Base-by-base conservation (phyloP, 306 rosid species). In the Datisca glomerata region DNA sequence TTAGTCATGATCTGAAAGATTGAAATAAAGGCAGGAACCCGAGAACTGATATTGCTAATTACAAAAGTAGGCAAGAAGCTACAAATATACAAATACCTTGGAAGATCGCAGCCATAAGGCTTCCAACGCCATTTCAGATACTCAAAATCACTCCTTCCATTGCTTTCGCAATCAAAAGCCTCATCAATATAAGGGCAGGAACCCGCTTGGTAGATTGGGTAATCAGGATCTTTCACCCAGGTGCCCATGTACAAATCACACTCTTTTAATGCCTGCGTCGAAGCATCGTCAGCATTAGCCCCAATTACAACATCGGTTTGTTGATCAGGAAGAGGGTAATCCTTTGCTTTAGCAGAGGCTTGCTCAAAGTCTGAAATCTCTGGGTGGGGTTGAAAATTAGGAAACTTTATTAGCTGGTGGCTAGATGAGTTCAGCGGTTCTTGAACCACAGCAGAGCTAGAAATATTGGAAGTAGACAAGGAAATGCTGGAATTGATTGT, bases 111-210 rank as follows among this genome's bases (percentile, higher is more conserved):
- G 3, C 29, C 75, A 18, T 80, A 49, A 27, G 98, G 95, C 56
- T 84, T 85, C 98, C 98, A 89, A 13, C 93, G 79, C 98, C 95
- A 89, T 41, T 74, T 78, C 21, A 80, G 63, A 61, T 70, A 89
- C 31, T 62, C 73, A 21, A 61, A 59, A 28, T 89, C 98, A 3
- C 11, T 33, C 36, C 98, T 78, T 14, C 95, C 95, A 40, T 89
- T 84, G 53, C 9, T 31, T 45, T 76, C 70, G 76, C 92, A 91
- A 53, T 75, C 86, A 37, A 75, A 91, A 51, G 92, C 98, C 43
- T 84, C 96, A 7, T 84, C 98, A 2, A 91, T 92, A 43, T 70
- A 85, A n/a, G 96, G 94, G 37, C 98, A 91, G 33, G 94, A 75
- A 62, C 93, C 79, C 12, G 80, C 65, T 48, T 37, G 21, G 41